Conservation (phyloP, 2,329 filamentous ascomycete genomes). For the Neonectria sp. region DNA sequence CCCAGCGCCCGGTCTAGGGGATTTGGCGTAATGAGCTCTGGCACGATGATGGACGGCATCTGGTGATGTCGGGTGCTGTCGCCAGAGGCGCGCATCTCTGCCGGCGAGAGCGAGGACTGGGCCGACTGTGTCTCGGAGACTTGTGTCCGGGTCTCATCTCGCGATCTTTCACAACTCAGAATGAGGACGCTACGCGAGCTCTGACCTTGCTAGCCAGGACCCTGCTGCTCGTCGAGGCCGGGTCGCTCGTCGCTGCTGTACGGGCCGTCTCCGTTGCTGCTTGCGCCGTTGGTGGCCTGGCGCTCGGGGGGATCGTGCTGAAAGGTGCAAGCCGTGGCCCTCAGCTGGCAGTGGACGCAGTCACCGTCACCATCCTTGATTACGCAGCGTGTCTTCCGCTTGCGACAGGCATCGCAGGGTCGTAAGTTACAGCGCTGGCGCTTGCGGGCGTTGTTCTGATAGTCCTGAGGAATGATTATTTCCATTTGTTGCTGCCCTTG, state of each 20-base stretch:
- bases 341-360: conserved; percentile 49
- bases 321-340: conserved; percentile 48
- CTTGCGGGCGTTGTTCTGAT: conserved; percentile 49
- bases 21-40: conserved; percentile 30
- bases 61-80: conserved; percentile 37
- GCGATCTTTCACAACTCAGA: conserved; percentile 41
- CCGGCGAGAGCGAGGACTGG: conserved; percentile 45
- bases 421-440: conserved; percentile 48
- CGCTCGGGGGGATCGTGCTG: conserved; percentile 49
- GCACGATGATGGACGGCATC: conserved; percentile 37
- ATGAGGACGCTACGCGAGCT: conserved; percentile 26
- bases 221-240: conserved; percentile 34
- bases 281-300: conserved; percentile 38
- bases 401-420: conserved; percentile 53
- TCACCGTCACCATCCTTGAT: conserved; percentile 47
- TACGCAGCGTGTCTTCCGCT: conserved; percentile 52
- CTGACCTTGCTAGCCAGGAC: background rate
- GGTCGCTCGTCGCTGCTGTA: conserved; percentile 40
- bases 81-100: conserved; percentile 45
- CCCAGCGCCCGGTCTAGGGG: conserved; percentile 45
- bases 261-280: conserved; percentile 30
- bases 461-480: conserved; percentile 51
- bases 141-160: conserved; percentile 44
- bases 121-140: conserved; percentile 42
- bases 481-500: conserved; percentile 47